Conservation (phyloP, 371 early-diverging fungal species). For the Batkoa obscura region DNA sequence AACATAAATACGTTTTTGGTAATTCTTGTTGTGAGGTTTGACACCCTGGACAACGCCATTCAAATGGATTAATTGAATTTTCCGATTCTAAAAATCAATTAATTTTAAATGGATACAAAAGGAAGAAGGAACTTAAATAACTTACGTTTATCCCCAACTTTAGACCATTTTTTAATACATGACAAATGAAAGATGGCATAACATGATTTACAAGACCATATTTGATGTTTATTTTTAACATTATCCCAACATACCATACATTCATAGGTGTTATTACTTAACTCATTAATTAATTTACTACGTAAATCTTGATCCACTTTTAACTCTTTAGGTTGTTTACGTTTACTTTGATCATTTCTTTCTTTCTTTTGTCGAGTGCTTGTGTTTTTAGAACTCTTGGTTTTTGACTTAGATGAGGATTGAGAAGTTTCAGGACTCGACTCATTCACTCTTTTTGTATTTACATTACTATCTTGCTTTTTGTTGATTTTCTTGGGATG, state of each 20-base stretch:
- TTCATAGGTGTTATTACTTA: constrained; percentile 52
- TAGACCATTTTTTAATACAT: constrained; percentile 59
- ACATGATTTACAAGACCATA: constrained; percentile 75
- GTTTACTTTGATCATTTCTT: no score
- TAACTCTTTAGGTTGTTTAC: neutral
- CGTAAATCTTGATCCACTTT: constrained; percentile 27
- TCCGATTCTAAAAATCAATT: constrained; percentile 11
- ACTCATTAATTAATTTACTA: constrained; percentile 31
- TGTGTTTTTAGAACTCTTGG: no score
- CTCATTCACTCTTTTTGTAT: no score
- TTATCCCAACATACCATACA: constrained; percentile 90
- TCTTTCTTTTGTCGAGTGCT: no score
- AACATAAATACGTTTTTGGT: constrained; percentile 61
- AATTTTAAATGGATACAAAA: constrained; percentile 3
- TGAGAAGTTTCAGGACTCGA: no score
- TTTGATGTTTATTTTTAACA: constrained; percentile 37
- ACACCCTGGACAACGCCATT: constrained; percentile 91
- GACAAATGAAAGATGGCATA: constrained; percentile 77
- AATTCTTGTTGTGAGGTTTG: constrained; percentile 42
- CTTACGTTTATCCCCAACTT: constrained; percentile 19
- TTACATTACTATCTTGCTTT: no score
- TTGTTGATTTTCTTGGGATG: no score
- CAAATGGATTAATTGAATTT: neutral
- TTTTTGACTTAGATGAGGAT: no score
- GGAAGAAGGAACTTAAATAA: neutral